A percentile compares a stretch with the other conserved stretches of the same genome.
These are phyloP conservation scores for Alternaria panax DNA, from an alignment of 2,329 filamentous ascomycete species.

Conservation along the genomic window DNA sequence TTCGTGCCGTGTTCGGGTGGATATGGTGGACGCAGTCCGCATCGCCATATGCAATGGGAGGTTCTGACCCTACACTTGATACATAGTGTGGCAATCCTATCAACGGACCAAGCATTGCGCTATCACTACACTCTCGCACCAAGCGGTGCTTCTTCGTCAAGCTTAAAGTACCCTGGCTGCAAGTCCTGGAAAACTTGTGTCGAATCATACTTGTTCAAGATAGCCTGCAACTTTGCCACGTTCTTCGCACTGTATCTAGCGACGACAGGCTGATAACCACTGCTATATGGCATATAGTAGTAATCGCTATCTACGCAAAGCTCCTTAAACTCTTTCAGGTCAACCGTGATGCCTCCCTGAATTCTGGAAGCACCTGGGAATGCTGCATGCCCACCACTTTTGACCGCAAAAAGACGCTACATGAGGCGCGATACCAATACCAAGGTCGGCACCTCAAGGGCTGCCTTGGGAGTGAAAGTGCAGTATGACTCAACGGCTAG, in stretches of 20 bases:
- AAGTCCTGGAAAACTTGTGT: constrained; percentile 27
- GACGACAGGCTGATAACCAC: constrained; percentile 23
- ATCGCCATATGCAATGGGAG: background rate
- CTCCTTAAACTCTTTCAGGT: background rate
- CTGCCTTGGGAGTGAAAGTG: background rate
- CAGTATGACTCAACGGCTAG: background rate
- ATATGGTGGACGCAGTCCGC: background rate
- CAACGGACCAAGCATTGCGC: background rate
- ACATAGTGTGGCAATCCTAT: background rate
- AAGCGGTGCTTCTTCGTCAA: constrained; percentile 13
- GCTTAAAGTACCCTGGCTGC: constrained; percentile 34
- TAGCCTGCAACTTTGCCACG: constrained; percentile 26
- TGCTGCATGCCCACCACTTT: background rate
- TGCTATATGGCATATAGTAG: background rate
- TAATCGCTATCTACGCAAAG: background rate
- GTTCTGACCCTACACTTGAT: background rate
- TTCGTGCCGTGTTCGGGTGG: background rate
- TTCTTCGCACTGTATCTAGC: constrained; percentile 53
- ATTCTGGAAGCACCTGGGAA: background rate
- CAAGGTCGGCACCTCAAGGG: background rate
- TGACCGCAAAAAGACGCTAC: background rate
- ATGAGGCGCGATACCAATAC: background rate
- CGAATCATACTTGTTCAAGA: constrained; percentile 32
- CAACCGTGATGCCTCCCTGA: background rate
- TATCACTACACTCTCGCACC: background rate